These are phyloP conservation scores for Psophocarpus tetragonolobus DNA, from an alignment of 306 rosid species.

Conservation along the genomic window DNA sequence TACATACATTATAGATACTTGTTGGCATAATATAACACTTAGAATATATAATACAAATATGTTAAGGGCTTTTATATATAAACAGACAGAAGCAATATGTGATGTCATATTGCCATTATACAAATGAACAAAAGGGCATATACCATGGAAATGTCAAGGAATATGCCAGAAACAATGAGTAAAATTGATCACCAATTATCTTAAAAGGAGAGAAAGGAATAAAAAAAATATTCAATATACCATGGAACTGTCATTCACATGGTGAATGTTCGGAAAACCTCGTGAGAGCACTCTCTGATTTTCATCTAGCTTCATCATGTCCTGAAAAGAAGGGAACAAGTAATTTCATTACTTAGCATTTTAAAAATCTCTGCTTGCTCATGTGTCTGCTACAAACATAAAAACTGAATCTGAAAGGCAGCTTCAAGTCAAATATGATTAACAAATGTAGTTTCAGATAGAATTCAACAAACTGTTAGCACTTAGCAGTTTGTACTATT, in stretches of 20 bases:
- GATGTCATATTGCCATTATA: neutral
- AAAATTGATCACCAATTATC: constrained; percentile 15
- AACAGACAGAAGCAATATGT: constrained; percentile 7
- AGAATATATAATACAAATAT: constrained; percentile 9
- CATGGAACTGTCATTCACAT: constrained; percentile 72
- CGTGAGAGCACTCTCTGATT: constrained; percentile 69
- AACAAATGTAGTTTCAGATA: constrained; percentile 19
- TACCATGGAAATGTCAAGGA: constrained; percentile 57
- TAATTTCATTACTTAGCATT: constrained; percentile 15
- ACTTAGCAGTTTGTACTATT: constrained; percentile 8
- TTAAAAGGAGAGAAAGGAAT: constrained; percentile 17
- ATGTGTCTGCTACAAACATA: neutral
- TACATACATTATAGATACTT: neutral
- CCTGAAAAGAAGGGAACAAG: constrained; percentile 49
- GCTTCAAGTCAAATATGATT: constrained; percentile 25
- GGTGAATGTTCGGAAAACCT: constrained; percentile 66
- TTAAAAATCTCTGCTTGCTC: constrained; percentile 17
- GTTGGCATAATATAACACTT: neutral
- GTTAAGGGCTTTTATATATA: neutral
- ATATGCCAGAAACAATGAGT: constrained; percentile 1
- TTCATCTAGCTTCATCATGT: constrained; percentile 85
- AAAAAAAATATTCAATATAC: constrained; percentile 39
- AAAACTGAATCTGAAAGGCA: neutral
- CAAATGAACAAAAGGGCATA: constrained; percentile 9
- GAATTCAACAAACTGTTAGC: constrained; percentile 21